Evolutionary conservation across 768 basidiomycete genomes (phyloP).

Genomic region (Lactarius hengduanensis): DNA sequence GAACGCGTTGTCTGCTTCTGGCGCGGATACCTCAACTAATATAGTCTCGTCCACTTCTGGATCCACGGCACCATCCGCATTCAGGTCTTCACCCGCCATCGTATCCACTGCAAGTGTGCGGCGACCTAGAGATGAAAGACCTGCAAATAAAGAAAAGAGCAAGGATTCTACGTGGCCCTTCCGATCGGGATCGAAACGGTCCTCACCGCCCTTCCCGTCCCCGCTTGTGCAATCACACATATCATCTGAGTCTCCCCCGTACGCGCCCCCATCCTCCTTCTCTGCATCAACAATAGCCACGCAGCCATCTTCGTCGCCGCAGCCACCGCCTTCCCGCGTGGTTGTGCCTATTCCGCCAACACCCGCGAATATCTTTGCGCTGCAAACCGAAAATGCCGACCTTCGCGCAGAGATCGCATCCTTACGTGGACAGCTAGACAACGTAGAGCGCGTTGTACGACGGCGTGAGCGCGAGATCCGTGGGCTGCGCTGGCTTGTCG

Average conservation of each 20-base stretch:
- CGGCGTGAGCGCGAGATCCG: conserved; percentile 65
- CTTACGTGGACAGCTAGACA: conserved; percentile 53
- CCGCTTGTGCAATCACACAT: conserved; percentile 19
- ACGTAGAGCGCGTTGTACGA: conserved; percentile 53
- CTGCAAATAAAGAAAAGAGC: conserved; percentile 9
- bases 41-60: neutral
- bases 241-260: conserved; percentile 16
- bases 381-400: conserved; percentile 23
- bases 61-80: conserved; percentile 3
- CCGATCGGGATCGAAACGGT: conserved; percentile 20
- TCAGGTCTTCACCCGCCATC: conserved; percentile 3
- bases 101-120: neutral
- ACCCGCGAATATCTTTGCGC: conserved; percentile 20
- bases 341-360: conserved; percentile 18
- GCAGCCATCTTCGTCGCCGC: neutral
- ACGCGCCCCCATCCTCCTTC: conserved; percentile 26
- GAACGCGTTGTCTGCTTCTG: conserved; percentile 8
- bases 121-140: conserved; percentile 11
- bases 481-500: conserved; percentile 62
- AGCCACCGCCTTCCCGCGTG: conserved; percentile 16
- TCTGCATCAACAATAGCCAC: conserved; percentile 17
- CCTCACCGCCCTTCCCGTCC: conserved; percentile 20
- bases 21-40: conserved; percentile 6
- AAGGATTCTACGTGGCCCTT: conserved; percentile 21
- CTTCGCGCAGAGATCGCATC: conserved; percentile 45